These are phyloP conservation scores for Phytophthora syringae DNA, from an alignment of 352 stramenopile species.

Conservation along the genomic window DNA sequence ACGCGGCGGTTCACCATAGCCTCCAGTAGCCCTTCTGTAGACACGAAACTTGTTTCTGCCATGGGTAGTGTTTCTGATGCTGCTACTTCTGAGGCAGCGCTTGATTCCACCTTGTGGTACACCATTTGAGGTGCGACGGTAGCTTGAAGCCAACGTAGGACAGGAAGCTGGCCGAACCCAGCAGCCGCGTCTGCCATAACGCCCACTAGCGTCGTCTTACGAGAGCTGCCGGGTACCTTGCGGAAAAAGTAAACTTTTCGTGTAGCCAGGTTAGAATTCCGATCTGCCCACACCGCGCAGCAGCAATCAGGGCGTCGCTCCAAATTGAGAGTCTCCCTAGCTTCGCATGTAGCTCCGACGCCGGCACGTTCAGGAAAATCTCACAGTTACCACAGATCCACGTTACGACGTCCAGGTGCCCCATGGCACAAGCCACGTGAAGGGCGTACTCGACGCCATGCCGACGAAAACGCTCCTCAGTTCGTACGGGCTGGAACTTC, in stretches of 20 bases:
- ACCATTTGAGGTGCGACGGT: conserved; percentile 26
- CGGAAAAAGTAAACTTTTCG: conserved; percentile 41
- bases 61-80: neutral
- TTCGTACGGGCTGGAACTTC: conserved; percentile 21
- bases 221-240: conserved; percentile 20
- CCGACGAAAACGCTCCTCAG: conserved; percentile 27
- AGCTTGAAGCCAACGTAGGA: conserved; percentile 40
- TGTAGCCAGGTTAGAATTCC: conserved; percentile 33
- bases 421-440: conserved; percentile 37
- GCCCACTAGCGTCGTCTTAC: conserved; percentile 30
- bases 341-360: conserved; percentile 32
- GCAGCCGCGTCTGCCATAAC: conserved; percentile 36
- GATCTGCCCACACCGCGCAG: conserved; percentile 31
- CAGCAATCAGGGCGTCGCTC: conserved; percentile 35
- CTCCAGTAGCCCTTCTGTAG: conserved; percentile 30
- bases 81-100: neutral
- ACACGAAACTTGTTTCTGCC: conserved; percentile 38
- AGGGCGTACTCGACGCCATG: conserved; percentile 42
- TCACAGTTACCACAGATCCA: conserved; percentile 48
- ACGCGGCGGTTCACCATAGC: conserved; percentile 41
- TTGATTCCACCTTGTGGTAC: neutral
- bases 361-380: conserved; percentile 39
- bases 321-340: conserved; percentile 34
- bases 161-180: conserved; percentile 36
- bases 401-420: conserved; percentile 42